Evolutionary conservation across 306 rosid genomes (phyloP).

Genomic region (Benincasa hispida): DNA sequence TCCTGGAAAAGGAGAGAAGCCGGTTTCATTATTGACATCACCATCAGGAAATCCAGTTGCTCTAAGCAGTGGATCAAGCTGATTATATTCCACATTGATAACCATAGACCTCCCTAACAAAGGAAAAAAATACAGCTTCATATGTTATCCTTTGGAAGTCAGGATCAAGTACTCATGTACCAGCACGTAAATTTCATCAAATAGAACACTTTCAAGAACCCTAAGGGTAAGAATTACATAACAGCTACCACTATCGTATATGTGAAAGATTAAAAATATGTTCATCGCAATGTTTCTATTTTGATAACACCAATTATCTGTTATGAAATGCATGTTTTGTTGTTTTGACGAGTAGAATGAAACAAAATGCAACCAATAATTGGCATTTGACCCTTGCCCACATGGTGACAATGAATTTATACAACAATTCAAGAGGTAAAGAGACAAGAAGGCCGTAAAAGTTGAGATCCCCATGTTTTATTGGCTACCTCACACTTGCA

Average conservation of each 20-base stretch:
- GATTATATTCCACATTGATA: slow-evolving; percentile 96
- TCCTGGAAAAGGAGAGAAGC: slow-evolving; percentile 94
- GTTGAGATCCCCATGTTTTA: not conserved
- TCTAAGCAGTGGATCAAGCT: slow-evolving; percentile 94
- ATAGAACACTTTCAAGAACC: not conserved
- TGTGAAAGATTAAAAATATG: not conserved
- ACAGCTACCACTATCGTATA: not conserved
- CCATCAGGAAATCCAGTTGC: slow-evolving; percentile 88
- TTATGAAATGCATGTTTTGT: not conserved
- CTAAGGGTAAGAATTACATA: not conserved
- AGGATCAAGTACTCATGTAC: not conserved
- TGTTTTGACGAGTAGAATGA: not conserved
- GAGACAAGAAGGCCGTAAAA: not conserved
- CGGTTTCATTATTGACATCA: slow-evolving; percentile 72
- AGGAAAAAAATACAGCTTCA: slow-evolving; percentile 2
- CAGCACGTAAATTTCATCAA: not conserved
- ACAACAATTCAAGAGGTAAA: not conserved
- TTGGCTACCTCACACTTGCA: not conserved
- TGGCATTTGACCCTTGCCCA: not conserved
- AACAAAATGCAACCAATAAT: not conserved
- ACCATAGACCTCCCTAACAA: slow-evolving; percentile 81
- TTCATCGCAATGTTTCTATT: not conserved
- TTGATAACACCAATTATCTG: not conserved
- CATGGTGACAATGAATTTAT: not conserved
- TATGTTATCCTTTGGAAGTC: not conserved